Base-by-base conservation (phyloP, 208 protist genomes). In the Crithidia mellificae region DNA sequence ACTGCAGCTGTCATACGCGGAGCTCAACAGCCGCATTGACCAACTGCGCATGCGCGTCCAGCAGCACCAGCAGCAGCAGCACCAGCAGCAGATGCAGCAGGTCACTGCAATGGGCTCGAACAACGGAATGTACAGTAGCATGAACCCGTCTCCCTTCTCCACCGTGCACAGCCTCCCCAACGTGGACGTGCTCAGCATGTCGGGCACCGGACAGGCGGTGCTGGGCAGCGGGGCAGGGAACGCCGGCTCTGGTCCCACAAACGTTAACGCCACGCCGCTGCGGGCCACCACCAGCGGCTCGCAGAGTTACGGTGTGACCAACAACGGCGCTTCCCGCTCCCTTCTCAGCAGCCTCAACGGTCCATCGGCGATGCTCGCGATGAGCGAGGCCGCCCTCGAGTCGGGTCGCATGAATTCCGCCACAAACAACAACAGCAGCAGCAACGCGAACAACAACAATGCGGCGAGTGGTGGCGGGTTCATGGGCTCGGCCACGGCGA, bases 1-100 rank as follows among this genome's bases (percentile, higher is more conserved):
- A 20, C 68, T 93, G 5, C 71, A 81, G 51, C 32, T 79, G 3
- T 67, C 84, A 12, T 88, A 90, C 61, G 68, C 66, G 8, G 77
- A 81, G 25, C 49, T 93, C 2, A 80, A 74, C 50, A 73, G 63
- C 30, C 79, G 74, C 29, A 61, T 92, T 19, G 84, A 88, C 17
- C 75, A 83, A 39, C 69, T 92, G 43, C 76, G 84, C 9, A 65
- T 53, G 41, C 73, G 55, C 19, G 74, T 83, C 17, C 62, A 76
- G 52, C 49, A 63, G 36, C 39, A 57, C 32, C 43, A 71, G 8
- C 62, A 63, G 51, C 51, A 69, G 20, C 62, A 76, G 52, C 49
- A 63, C 24, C 39, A 57, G 32, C 43, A 71, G 6, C 62, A 63
- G 22, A 38, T 74, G 64, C 41, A 49, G 51, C 51, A 69, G 30